Evolutionary conservation across 2,329 filamentous ascomycete genomes (phyloP), one percentile per base, ranked within the genome.

Genomic region (Colletotrichum tropicale): DNA sequence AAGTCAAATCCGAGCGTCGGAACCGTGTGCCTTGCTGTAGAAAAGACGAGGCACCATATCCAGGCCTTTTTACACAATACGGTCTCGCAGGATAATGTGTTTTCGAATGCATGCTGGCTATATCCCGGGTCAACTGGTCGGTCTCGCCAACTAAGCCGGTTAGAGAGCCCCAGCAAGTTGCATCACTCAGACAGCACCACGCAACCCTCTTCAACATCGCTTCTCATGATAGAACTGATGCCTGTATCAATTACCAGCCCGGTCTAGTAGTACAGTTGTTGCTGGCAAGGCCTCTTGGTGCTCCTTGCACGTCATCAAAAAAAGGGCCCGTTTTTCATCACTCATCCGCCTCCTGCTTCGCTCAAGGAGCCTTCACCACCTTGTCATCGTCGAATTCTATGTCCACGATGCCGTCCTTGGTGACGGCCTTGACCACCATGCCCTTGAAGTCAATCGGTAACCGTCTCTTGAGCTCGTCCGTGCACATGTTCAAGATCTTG

Each of bases 371-470:
- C 85, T 90, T 91, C 48, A 94, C 92, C 75, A 93, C 87, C 85
- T 92, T 93, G 87, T 94, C 93, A 83, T 98, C 95, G 83, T 96
- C 94, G 84, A 96, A 98, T 78, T 95, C 92, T 81, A 98, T 91
- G 81, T 97, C 95, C 80, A 91, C 88, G 77, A 99, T 94, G 13
- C 98, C 97, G 80, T 98, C 95, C 88, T 98, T 98, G 77, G 96
- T 98, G 81, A 99, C 93, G 43, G 96, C 94, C 90, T 98, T 98
- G 81, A 99, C 96, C 69, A 90, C 83, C 93, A 98, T 95, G 52
- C 97, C 97, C 91, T 99, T 99, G 91, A 98, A 99, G 85, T 99
- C 97, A 83, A 99, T 96, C 76, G 97, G 97, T 89, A 99, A 91
- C 86, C 98, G 92, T 85, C 97, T 93, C 92, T 98, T 98, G 84